Conservation (phyloP, 2,329 filamentous ascomycete genomes). For the Exophiala aquamarina region DNA sequence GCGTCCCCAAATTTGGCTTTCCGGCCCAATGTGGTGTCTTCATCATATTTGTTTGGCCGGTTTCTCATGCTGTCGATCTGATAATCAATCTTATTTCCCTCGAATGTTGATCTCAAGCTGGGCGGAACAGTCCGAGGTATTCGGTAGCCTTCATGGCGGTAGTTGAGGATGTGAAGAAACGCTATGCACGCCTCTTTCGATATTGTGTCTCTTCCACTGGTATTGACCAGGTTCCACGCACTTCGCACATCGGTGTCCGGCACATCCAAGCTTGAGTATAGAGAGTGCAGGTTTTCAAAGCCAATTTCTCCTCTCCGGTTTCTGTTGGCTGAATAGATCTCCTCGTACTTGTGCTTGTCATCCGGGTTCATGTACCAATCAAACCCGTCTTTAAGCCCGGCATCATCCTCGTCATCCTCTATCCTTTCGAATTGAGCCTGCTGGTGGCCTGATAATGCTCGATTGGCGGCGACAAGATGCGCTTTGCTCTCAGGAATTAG, state of each 20-base stretch:
- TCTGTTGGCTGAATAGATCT: constrained; percentile 91
- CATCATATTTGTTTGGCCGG: constrained; percentile 61
- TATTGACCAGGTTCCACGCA: constrained; percentile 97
- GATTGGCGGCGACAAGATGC: constrained; percentile 80
- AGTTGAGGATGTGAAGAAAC: constrained; percentile 95
- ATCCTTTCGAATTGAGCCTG: constrained; percentile 70
- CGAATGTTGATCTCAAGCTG: constrained; percentile 86
- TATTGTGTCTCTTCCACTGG: constrained; percentile 75
- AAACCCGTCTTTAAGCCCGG: constrained; percentile 90
- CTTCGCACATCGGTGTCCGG: constrained; percentile 79
- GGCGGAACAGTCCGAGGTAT: constrained; percentile 90
- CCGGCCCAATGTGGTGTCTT: constrained; percentile 77
- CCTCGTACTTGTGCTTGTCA: constrained; percentile 93
- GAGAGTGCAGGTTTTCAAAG: constrained; percentile 27
- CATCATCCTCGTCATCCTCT: constrained; percentile 72
- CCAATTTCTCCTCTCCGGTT: constrained; percentile 78
- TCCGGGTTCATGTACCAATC: constrained; percentile 98
- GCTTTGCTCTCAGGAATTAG: constrained; percentile 93
- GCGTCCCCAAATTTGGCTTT: constrained; percentile 98
- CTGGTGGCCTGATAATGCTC: constrained; percentile 75
- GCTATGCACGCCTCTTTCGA: constrained; percentile 93
- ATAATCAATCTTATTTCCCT: constrained; percentile 96
- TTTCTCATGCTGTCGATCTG: constrained; percentile 76
- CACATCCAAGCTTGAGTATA: constrained; percentile 67
- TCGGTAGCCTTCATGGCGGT: constrained; percentile 90